Evolutionary conservation across 768 basidiomycete species (phyloP).

Genomic region (Punctularia strigosozonata): DNA sequence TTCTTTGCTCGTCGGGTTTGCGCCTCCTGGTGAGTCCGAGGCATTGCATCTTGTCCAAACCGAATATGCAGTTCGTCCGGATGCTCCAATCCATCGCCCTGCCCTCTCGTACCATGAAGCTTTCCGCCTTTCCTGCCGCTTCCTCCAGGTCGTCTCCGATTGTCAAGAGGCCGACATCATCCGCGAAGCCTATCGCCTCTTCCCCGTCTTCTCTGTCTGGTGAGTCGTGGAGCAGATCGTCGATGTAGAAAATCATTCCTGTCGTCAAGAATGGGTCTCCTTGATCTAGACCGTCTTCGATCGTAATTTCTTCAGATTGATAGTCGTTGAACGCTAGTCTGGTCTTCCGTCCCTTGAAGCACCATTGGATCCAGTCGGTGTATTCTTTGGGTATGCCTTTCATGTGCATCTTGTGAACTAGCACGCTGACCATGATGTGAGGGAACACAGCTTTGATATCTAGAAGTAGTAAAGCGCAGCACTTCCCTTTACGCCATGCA

Average conservation of each 20-base stretch:
- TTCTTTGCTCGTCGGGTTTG: background rate
- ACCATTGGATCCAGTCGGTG: conserved; percentile 7
- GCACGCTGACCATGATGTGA: conserved; percentile 18
- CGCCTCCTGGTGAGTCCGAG: background rate
- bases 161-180: conserved; percentile 18
- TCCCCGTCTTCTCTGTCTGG: conserved; percentile 4
- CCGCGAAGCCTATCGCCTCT: conserved; percentile 16
- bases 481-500: conserved; percentile 19
- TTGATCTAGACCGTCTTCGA: conserved; percentile 11
- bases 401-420: conserved; percentile 21
- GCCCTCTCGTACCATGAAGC: background rate
- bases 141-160: conserved; percentile 12
- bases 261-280: conserved; percentile 14
- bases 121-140: conserved; percentile 1
- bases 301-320: conserved; percentile 4
- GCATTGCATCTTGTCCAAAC: conserved; percentile 1
- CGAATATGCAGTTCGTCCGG: background rate
- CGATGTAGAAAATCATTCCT: conserved; percentile 12
- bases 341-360: conserved; percentile 4
- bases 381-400: conserved; percentile 15
- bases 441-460: conserved; percentile 34
- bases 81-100: background rate
- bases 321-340: conserved; percentile 7
- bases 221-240: conserved; percentile 6
- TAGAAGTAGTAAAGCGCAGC: conserved; percentile 25